Evolutionary conservation across 2,329 filamentous ascomycete genomes (phyloP), one percentile per base, ranked within the genome.

Genomic region (Aureobasidium sp.): DNA sequence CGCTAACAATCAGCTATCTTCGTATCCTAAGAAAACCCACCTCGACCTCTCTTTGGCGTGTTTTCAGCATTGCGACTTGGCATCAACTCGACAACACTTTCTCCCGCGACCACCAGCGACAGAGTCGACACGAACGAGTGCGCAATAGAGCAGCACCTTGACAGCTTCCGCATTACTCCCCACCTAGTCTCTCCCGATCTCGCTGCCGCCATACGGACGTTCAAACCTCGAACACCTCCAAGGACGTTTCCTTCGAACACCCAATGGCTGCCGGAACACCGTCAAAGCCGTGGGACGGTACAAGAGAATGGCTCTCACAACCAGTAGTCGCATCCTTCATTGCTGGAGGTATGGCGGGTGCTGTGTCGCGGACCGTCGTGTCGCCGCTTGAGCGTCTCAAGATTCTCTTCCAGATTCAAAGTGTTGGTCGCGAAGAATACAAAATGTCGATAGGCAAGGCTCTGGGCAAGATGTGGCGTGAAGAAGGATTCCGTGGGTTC

Each of bases 401-500:
- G 79, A 99, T 99, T 69, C 81, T 99, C n/a, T 91, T 97, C 74
- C 94, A 99, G 74, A 84, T 99, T 31, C 94, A 99, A 78, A 95
- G 89, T 71, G 89, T 83, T 55, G 93, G 92, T 20, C 86, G 91
- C 70, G 89, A 90, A 69, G 93, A 96, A 71, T 99, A 99, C 78
- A 93, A 94, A 74, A 80, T 97, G 74, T 94, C 91, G 17, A 90
- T 97, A 63, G 85, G 87, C 68, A 90, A 95, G 76, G 94, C 91
- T 4, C 80, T 99, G 66, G 83, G 79, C 45, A 99, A 99, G 77
- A 99, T 99, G 88, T 96, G 93, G 87, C 87, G 82, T 69, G 94
- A 99, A 73, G 94, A 99, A 76, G 94, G 94, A 61, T 97, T 92
- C 91, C 87, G 86, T 74, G 94, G 94, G 0, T 96, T 97, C 76